Base-by-base conservation (phyloP, 2,329 filamentous ascomycete genomes). In the Colletotrichum caudatum region DNA sequence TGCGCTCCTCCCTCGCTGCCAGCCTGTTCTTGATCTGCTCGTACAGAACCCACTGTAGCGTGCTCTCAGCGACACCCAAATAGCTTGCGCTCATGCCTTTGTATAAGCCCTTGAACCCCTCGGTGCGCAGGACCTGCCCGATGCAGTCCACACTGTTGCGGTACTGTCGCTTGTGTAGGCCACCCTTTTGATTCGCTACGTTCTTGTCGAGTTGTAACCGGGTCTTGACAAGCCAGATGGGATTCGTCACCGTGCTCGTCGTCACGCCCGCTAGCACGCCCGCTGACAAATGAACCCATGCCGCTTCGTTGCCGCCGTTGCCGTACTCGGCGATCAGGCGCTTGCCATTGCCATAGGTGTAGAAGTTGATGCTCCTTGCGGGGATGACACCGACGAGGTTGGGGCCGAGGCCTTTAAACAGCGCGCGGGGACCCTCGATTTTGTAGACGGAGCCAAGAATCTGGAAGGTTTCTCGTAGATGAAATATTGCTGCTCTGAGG, bases 191-290 rank as follows among this genome's bases (percentile, higher is more conserved):
- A 76, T 89, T 88, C 20, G 92, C 92, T 64, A 90, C 89, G 78
- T 93, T 93, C 84, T 95, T 97, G 84, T 98, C 95, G 44, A 98
- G 88, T 82, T 98, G 95, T 76, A 98, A 81, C 41, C 95, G 87
- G 51, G 95, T 98, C 87, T 98, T 98, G 78, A 98, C 90, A 74
- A 98, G 88, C 95, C 95, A 98, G 78, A 98, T 97, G 1, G 95
- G 95, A 81, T 98, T 98, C 48, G 95, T 98, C 29, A 92, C 93
- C 1, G 95, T 98, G 58, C 93, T 93, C 0, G 95, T 98, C 8
- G 92, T 91, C 54, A 98, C 89, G 2, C 95, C 95, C 1, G 95
- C 94, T 20, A 88, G 86, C 1, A 93, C 90, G 6, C 93, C 95
- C 1, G 94, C 91, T 58, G 89, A 84, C 11, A 97, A 86, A 80